These are phyloP conservation scores for Melampsora americana DNA, from an alignment of 1,284 basidiomycete genomes.

Conservation along the genomic window DNA sequence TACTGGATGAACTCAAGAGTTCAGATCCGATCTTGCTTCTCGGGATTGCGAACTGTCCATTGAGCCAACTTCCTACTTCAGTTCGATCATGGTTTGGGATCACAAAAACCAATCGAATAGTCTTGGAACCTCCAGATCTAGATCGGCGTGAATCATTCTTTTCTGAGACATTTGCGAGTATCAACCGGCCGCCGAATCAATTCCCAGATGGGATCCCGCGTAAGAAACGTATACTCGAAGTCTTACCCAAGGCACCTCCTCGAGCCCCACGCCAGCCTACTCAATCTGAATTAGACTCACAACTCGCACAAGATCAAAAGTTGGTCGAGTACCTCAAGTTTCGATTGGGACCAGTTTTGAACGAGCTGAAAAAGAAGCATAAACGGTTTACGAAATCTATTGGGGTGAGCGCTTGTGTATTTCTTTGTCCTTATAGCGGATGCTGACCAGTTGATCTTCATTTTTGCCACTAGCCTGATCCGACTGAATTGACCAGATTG, in stretches of 20 bases:
- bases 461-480: background rate
- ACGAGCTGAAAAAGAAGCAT: constrained; percentile 87
- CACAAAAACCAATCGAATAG: constrained; percentile 69
- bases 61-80: constrained; percentile 71
- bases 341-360: constrained; percentile 77
- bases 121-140: constrained; percentile 66
- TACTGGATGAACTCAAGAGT: constrained; percentile 83
- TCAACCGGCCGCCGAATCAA: constrained; percentile 67
- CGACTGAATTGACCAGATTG: background rate
- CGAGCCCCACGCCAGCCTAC: constrained; percentile 78
- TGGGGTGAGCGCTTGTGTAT: constrained; percentile 60
- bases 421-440: background rate
- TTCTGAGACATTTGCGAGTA: constrained; percentile 51
- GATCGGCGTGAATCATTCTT: constrained; percentile 58
- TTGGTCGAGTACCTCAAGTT: constrained; percentile 80
- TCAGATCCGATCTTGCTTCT: constrained; percentile 89
- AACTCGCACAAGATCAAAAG: constrained; percentile 75
- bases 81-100: constrained; percentile 89
- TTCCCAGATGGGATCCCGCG: constrained; percentile 88
- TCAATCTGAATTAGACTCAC: constrained; percentile 74
- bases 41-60: constrained; percentile 76
- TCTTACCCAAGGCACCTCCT: constrained; percentile 82
- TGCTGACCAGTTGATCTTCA: background rate
- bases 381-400: constrained; percentile 83
- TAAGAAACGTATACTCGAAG: constrained; percentile 77